Evolutionary conservation across 2,329 filamentous ascomycete genomes (phyloP).

Genomic region (Tolypocladium ophioglossoides): DNA sequence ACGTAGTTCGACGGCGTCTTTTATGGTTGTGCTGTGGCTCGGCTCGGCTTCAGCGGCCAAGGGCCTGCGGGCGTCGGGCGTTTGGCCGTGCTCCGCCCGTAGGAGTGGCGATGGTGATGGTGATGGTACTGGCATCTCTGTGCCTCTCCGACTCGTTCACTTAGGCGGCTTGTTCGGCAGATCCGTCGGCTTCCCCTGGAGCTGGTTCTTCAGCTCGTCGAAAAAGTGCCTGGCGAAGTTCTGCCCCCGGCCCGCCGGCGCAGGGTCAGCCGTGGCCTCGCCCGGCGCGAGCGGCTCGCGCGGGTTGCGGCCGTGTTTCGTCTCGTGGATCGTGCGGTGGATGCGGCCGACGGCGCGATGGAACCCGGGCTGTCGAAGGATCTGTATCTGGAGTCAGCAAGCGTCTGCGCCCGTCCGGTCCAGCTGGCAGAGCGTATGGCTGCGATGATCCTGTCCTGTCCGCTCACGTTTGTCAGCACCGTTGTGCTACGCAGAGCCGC

Average conservation of each 20-base stretch:
- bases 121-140: background rate
- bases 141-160: slow-evolving; percentile 4
- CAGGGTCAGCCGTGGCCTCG: slow-evolving; percentile 35
- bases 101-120: background rate
- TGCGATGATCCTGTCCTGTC: slow-evolving; percentile 22
- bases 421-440: slow-evolving; percentile 11
- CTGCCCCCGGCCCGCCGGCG: slow-evolving; percentile 9
- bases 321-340: slow-evolving; percentile 38
- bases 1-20: background rate
- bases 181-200: slow-evolving; percentile 32
- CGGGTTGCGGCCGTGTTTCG: slow-evolving; percentile 36
- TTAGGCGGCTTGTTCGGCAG: slow-evolving; percentile 18
- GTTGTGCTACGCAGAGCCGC: background rate
- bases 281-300: slow-evolving; percentile 39
- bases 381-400: slow-evolving; percentile 16
- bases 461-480: slow-evolving; percentile 6
- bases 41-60: background rate
- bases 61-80: too few species aligned
- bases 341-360: slow-evolving; percentile 42
- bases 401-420: background rate
- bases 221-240: slow-evolving; percentile 37
- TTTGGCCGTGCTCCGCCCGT: background rate
- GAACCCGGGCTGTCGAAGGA: slow-evolving; percentile 40
- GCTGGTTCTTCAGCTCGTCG: slow-evolving; percentile 40
- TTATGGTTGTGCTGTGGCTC: background rate